phyloP scores from a whole-genome alignment of 2,329 filamentous ascomycete species.

The Penicillium sp. region DNA sequence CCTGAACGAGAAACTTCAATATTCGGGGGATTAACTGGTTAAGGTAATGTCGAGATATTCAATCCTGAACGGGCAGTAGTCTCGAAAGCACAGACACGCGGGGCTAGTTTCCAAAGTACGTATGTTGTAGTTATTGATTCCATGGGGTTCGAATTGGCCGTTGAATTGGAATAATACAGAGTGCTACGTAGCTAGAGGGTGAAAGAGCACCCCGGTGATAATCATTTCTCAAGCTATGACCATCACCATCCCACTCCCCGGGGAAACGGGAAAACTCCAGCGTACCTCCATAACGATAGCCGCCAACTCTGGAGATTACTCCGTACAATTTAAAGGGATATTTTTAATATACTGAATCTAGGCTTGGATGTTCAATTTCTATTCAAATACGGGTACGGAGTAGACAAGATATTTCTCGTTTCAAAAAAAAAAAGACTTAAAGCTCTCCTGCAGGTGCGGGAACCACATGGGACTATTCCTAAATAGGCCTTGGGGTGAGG shows the following conservation, averaged over 20 bases:
- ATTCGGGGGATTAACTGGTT: background rate
- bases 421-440: slow-evolving; percentile 16
- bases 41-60: too few relatives aligned
- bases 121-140: slow-evolving; percentile 1
- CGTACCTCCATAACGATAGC: background rate
- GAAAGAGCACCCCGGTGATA: background rate
- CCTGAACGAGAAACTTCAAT: background rate
- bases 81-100: slow-evolving; percentile 5
- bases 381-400: background rate
- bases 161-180: background rate
- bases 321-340: background rate
- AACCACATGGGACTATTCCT: slow-evolving; percentile 12
- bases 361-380: background rate
- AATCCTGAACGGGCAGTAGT: background rate
- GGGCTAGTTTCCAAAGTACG: background rate
- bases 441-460: slow-evolving; percentile 21
- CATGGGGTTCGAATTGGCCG: slow-evolving; percentile 13
- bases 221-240: background rate
- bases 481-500: slow-evolving; percentile 5
- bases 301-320: background rate
- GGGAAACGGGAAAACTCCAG: background rate
- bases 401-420: slow-evolving; percentile 6
- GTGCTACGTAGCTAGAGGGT: background rate
- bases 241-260: background rate
- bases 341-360: background rate